A percentile compares a stretch with the other conserved stretches of the same genome.
Conservation (phyloP, 2,329 filamentous ascomycete species). For the Diaporthe destruens region DNA sequence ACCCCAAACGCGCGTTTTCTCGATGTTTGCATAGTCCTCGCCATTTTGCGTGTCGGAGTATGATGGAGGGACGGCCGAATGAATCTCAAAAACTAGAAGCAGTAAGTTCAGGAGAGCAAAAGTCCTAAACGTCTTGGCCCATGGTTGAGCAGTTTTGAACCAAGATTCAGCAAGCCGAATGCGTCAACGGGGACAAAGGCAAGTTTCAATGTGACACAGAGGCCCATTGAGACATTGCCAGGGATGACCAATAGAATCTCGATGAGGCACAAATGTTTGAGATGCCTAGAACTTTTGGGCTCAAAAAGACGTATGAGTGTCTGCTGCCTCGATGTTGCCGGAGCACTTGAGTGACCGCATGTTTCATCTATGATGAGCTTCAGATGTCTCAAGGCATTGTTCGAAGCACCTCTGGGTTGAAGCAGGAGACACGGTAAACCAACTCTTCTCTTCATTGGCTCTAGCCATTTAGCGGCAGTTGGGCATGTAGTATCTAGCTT, state of each 20-base stretch:
- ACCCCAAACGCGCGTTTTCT: too few relatives aligned
- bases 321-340: not conserved
- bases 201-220: not conserved
- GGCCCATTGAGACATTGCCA: not conserved
- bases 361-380: too few relatives aligned
- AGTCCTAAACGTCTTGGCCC: not conserved
- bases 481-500: not conserved
- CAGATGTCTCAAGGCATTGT: not conserved
- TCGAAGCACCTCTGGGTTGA: not conserved
- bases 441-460: not conserved
- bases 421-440: not conserved
- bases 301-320: not conserved
- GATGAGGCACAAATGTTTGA: not conserved
- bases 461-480: not conserved
- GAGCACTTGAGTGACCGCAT: too few relatives aligned
- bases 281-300: not conserved
- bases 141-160: not conserved
- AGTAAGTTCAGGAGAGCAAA: not conserved
- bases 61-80: too few relatives aligned
- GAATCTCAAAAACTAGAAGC: not conserved
- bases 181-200: slow-evolving; percentile 1
- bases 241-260: not conserved
- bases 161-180: not conserved
- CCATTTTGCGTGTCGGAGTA: slow-evolving; percentile 2
- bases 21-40: not conserved